Percentiles rank a stretch among this genome's conserved stretches.
phyloP scores from a whole-genome alignment of 1,284 basidiomycete genomes.

The Xerocomus minutiporus region DNA sequence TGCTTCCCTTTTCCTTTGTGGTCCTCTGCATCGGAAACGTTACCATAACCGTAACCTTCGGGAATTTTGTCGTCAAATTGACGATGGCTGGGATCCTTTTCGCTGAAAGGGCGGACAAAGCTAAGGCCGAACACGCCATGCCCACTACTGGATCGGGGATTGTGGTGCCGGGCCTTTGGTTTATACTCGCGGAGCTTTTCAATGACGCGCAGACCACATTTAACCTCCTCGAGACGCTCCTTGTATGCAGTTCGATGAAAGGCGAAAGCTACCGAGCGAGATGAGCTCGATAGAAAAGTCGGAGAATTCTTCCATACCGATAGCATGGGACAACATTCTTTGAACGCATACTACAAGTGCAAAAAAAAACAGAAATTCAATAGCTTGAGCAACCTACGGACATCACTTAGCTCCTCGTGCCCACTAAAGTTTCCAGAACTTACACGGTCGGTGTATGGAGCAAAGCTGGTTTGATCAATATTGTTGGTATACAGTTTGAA shows the following conservation, averaged over 20 bases:
- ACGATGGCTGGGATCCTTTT: constrained; percentile 24
- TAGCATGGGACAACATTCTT: constrained; percentile 61
- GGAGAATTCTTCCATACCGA: constrained; percentile 33
- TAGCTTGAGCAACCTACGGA: constrained; percentile 47
- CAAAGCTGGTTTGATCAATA: constrained; percentile 43
- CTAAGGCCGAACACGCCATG: constrained; percentile 39
- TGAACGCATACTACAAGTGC: constrained; percentile 56
- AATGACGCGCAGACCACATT: constrained; percentile 54
- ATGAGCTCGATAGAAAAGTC: constrained; percentile 9
- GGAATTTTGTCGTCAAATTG: constrained; percentile 8
- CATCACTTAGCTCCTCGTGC: constrained; percentile 1
- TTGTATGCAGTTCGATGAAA: constrained; percentile 76
- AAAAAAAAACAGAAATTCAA: constrained; percentile 70
- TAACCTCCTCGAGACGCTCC: constrained; percentile 62
- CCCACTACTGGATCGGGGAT: constrained; percentile 32
- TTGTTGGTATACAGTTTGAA: constrained; percentile 49
- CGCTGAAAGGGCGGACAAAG: constrained; percentile 30
- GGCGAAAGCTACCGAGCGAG: constrained; percentile 45
- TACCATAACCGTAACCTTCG: constrained; percentile 14
- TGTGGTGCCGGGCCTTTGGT: constrained; percentile 43
- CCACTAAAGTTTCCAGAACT: constrained; percentile 1
- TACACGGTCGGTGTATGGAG: constrained; percentile 48
- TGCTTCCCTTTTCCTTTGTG: constrained; percentile 33
- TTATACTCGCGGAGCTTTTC: constrained; percentile 68
- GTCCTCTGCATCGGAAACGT: constrained; percentile 22